Evolutionary conservation across 495 filamentous ascomycete species (phyloP), one percentile per base, ranked within the genome.

Genomic region (Xylaria bambusicola): DNA sequence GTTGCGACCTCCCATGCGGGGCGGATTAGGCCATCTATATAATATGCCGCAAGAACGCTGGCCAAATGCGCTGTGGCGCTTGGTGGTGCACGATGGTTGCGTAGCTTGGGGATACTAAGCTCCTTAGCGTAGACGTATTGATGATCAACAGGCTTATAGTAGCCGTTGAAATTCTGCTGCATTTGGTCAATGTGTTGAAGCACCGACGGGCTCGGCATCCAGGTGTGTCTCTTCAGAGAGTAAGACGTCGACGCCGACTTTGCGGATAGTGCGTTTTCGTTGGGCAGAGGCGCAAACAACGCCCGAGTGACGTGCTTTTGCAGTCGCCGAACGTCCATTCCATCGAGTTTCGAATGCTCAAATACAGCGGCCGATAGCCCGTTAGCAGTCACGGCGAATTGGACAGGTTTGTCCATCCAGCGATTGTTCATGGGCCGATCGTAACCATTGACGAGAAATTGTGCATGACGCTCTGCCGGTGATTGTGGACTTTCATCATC

Each of bases 361-460:
- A 63, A 56, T 7, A 72, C 38, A 3, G 60, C 42, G 8, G 61
- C 74, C 0, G 73, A 76, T 0, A 52, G 51, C 1, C 74, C 75
- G 50, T 78, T 78, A 0, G 49, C 54, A 42, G 61, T 62, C 21
- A 78, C 62, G 21, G 68, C 54, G 33, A 76, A 72, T 55, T 75
- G 62, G 2, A 74, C 40, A 7, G 59, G 44, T 53, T 78, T 78
- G 58, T 78, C 76, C 15, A 64, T 46, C 76, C 75, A 78, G 23
- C 74, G 63, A 47, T 76, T 76, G 10, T 61, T 13, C 1, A 53
- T 41, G 0, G 51, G 51, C 0, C 15, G 46, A 15, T 31, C 10
- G 4, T 9, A 26, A 26, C 51, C 51, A 15, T 53, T 53, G 8
- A 42, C 0, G 12, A 53, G 51, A 18, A 53, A 53, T 6, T 53